Evolutionary conservation across 1,139 yeast species (phyloP).

Genomic region (Zhuliangozyma parablackwelliae): DNA sequence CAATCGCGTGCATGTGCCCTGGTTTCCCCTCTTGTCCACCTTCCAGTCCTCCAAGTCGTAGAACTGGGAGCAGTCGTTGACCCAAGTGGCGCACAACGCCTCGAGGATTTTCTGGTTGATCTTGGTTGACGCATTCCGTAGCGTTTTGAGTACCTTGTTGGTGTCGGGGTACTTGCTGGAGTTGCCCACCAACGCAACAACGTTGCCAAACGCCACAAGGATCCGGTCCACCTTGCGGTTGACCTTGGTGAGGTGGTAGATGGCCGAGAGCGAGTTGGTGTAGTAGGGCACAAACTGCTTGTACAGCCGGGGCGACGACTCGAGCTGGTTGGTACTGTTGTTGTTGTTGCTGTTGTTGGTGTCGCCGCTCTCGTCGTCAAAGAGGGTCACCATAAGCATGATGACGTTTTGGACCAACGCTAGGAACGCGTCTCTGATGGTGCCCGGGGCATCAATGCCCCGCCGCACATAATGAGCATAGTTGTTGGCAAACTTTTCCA

Average conservation of each 20-base stretch:
- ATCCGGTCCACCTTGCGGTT: constrained; percentile 26
- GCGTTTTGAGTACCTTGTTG: constrained; percentile 32
- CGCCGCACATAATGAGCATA: constrained; percentile 29
- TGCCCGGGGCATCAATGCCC: constrained; percentile 29
- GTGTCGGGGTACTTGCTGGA: constrained; percentile 30
- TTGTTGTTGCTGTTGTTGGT: not conserved
- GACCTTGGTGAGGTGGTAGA: constrained; percentile 32
- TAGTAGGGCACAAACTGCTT: constrained; percentile 37
- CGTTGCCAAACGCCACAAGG: constrained; percentile 31
- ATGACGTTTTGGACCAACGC: constrained; percentile 24
- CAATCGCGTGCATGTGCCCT: constrained; percentile 29
- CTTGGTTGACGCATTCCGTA: constrained; percentile 28
- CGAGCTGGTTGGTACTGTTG: constrained; percentile 25
- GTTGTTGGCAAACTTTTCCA: constrained; percentile 35
- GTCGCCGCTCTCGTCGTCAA: constrained; percentile 23
- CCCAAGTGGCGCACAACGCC: constrained; percentile 45
- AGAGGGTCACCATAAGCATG: constrained; percentile 24
- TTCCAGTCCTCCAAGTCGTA: constrained; percentile 45
- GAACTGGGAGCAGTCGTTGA: constrained; percentile 45
- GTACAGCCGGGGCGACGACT: constrained; percentile 34
- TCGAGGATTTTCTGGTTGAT: constrained; percentile 40
- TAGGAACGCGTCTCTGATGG: constrained; percentile 25
- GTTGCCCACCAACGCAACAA: constrained; percentile 33
- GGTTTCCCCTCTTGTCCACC: constrained; percentile 12
- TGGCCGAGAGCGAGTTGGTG: constrained; percentile 40